These are phyloP conservation scores for Aspergillus sp. DNA, from an alignment of 2,329 filamentous ascomycete genomes.

Conservation along the genomic window DNA sequence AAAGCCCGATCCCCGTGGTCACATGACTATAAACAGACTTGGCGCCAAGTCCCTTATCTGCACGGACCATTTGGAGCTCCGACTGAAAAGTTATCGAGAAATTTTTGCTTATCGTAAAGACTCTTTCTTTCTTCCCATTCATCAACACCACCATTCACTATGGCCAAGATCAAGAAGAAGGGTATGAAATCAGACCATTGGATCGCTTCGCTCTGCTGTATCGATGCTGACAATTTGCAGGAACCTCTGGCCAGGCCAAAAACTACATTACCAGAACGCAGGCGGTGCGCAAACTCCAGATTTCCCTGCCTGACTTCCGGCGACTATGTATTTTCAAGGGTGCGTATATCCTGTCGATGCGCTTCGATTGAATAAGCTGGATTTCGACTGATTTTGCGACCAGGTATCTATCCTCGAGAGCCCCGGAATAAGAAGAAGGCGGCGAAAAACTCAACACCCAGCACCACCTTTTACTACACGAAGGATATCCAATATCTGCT, in stretches of 20 bases:
- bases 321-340: conserved; percentile 99
- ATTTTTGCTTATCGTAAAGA: conserved; percentile 30
- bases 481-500: conserved; percentile 98
- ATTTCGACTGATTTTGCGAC: background rate
- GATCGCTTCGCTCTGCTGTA: no score
- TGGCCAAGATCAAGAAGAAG: conserved; percentile 85
- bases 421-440: conserved; percentile 96
- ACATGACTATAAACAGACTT: background rate
- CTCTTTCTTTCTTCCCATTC: conserved; percentile 15
- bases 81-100: conserved; percentile 31
- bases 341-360: conserved; percentile 15
- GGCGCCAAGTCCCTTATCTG: conserved; percentile 3
- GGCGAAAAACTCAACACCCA: conserved; percentile 78
- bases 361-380: background rate
- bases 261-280: conserved; percentile 98
- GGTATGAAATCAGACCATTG: conserved; percentile 39
- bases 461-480: conserved; percentile 84
- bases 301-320: conserved; percentile 93
- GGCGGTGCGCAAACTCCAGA: conserved; percentile 94
- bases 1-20: background rate
- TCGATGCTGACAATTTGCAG: conserved; percentile 29
- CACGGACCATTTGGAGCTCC: conserved; percentile 5
- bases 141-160: conserved; percentile 30
- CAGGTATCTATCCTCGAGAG: conserved; percentile 90
- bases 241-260: conserved; percentile 83